phyloP scores from a whole-genome alignment of 495 filamentous ascomycete genomes.

The Aspergillus kassunensis region DNA sequence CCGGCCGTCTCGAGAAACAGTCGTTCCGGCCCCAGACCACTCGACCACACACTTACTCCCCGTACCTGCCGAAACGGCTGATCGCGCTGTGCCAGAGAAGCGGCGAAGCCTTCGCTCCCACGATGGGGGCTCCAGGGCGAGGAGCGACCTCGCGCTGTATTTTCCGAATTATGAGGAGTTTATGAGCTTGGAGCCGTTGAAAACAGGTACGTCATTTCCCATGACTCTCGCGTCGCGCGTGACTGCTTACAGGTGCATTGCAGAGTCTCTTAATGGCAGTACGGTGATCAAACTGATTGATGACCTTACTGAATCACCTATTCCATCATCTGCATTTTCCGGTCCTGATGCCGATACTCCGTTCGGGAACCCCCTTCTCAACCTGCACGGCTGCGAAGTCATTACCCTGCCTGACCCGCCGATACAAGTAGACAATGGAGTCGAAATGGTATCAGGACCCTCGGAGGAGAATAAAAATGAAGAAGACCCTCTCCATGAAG shows the following conservation, averaged over 20 bases:
- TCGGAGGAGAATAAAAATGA: slow-evolving; percentile 44
- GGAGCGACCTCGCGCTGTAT: slow-evolving; percentile 83
- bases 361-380: slow-evolving; percentile 41
- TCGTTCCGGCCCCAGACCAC: background rate
- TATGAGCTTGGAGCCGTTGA: slow-evolving; percentile 73
- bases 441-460: background rate
- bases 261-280: slow-evolving; percentile 42
- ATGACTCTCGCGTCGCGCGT: background rate
- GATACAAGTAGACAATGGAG: background rate
- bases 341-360: slow-evolving; percentile 21
- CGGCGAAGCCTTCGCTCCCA: slow-evolving; percentile 49
- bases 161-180: slow-evolving; percentile 90
- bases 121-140: slow-evolving; percentile 56
- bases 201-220: slow-evolving; percentile 57
- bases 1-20: background rate
- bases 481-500: slow-evolving; percentile 68
- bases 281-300: slow-evolving; percentile 45
- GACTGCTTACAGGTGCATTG: background rate
- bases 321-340: slow-evolving; percentile 10
- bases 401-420: slow-evolving; percentile 23
- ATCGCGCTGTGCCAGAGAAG: slow-evolving; percentile 19
- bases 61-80: slow-evolving; percentile 6
- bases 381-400: slow-evolving; percentile 32
- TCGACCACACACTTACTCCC: background rate
- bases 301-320: slow-evolving; percentile 35